A percentile compares a stretch with the other conserved stretches of the same genome.
Conservation (phyloP, 1,284 basidiomycete genomes). For the Ceratobasidium sp. region DNA sequence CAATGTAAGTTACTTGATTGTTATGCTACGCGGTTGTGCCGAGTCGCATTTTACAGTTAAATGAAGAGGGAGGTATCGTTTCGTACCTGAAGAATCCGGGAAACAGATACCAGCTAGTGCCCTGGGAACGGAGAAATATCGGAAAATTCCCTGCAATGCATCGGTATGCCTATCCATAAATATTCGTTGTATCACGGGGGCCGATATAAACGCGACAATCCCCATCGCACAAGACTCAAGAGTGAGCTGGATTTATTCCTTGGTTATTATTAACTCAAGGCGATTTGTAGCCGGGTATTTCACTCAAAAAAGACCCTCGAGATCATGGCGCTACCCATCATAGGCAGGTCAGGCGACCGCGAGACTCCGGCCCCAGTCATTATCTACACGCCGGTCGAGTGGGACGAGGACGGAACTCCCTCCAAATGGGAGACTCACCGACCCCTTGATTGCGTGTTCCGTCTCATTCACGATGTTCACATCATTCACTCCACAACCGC, state of each 20-base stretch:
- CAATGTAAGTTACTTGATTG: conserved; percentile 47
- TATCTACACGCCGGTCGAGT: conserved; percentile 53
- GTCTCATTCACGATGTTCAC: conserved; percentile 54
- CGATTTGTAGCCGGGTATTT: conserved; percentile 52
- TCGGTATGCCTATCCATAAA: conserved; percentile 45
- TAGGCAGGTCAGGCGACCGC: conserved; percentile 51
- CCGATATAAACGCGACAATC: no score
- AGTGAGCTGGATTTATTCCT: neutral
- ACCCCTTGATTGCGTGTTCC: conserved; percentile 48
- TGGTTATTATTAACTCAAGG: neutral
- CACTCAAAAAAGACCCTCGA: conserved; percentile 51
- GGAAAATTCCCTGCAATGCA: conserved; percentile 54
- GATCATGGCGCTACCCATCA: conserved; percentile 54
- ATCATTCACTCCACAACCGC: conserved; percentile 51
- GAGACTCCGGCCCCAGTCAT: conserved; percentile 53
- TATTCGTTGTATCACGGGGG: no score
- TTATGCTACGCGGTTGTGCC: neutral
- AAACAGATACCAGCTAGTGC: conserved; percentile 38
- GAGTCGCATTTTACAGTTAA: neutral
- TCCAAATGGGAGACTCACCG: conserved; percentile 35
- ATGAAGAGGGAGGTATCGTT: conserved; percentile 53
- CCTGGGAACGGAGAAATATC: conserved; percentile 23
- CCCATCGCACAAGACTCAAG: no score
- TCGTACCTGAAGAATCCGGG: conserved; percentile 54
- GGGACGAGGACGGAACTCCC: conserved; percentile 27